These are phyloP conservation scores for Euclidium syriacum DNA, from an alignment of 345 rosid species.

Conservation along the genomic window DNA sequence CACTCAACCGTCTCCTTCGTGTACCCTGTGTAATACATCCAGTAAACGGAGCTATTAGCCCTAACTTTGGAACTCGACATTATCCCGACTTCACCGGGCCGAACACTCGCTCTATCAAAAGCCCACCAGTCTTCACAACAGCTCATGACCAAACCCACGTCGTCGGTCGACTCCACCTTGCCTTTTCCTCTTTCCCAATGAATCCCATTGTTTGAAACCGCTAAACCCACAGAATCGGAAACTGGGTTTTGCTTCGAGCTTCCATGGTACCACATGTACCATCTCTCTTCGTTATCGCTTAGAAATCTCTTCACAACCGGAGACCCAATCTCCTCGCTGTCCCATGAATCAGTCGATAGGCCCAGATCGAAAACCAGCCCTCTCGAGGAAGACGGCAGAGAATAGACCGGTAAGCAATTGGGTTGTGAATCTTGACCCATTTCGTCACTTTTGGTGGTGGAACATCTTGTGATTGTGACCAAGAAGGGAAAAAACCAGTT, in stretches of 20 bases:
- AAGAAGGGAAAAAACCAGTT: slow-evolving; percentile 13
- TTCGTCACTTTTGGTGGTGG: slow-evolving; percentile 33
- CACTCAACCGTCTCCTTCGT: slow-evolving; percentile 43
- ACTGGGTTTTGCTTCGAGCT: slow-evolving; percentile 33
- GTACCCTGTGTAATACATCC: slow-evolving; percentile 78
- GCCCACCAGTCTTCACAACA: slow-evolving; percentile 78
- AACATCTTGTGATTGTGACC: slow-evolving; percentile 45
- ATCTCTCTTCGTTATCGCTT: slow-evolving; percentile 78
- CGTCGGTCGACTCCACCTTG: slow-evolving; percentile 43
- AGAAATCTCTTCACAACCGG: slow-evolving; percentile 79
- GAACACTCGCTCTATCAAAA: slow-evolving; percentile 60
- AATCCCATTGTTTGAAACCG: slow-evolving; percentile 70
- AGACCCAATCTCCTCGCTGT: slow-evolving; percentile 65
- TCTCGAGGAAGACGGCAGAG: slow-evolving; percentile 21
- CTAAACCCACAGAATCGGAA: slow-evolving; percentile 59
- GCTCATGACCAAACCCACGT: slow-evolving; percentile 70
- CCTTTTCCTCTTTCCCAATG: slow-evolving; percentile 76
- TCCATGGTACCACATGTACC: slow-evolving; percentile 91
- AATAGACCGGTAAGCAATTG: background rate
- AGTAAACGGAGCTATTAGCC: slow-evolving; percentile 62
- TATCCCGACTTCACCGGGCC: slow-evolving; percentile 62
- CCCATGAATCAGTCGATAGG: slow-evolving; percentile 47
- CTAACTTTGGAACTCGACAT: slow-evolving; percentile 67
- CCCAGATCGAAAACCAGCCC: slow-evolving; percentile 68
- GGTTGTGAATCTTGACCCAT: slow-evolving; percentile 22